These are phyloP conservation scores for Rhizoctonia solani DNA, from an alignment of 1,284 basidiomycete species.

Conservation along the genomic window DNA sequence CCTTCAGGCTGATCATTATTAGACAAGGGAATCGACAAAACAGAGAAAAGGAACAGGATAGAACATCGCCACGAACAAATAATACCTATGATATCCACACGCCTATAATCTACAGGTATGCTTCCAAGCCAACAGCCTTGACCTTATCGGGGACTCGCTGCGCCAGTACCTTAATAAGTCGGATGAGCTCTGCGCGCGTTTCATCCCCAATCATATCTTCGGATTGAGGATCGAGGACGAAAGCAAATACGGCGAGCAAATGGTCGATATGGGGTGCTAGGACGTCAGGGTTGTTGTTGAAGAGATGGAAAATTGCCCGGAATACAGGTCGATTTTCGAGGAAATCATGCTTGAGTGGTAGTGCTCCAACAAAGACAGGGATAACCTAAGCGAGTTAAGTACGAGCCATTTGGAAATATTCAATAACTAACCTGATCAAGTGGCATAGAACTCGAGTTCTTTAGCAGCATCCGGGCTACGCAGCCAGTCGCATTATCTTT, in stretches of 20 bases:
- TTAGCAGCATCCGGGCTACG: constrained; percentile 84
- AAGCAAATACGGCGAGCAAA: constrained; percentile 80
- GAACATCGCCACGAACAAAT: background rate
- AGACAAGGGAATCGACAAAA: background rate
- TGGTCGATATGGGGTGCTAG: constrained; percentile 81
- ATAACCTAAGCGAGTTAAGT: constrained; percentile 58
- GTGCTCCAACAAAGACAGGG: constrained; percentile 77
- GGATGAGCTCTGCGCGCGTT: constrained; percentile 72
- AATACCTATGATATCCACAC: background rate
- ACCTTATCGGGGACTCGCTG: constrained; percentile 73
- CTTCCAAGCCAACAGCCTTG: constrained; percentile 67
- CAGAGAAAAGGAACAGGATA: background rate
- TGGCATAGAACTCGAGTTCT: constrained; percentile 81
- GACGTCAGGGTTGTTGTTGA: constrained; percentile 72
- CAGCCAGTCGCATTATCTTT: constrained; percentile 96
- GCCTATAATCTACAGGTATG: constrained; percentile 14
- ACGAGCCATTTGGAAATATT: background rate
- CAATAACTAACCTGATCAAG: constrained; percentile 64
- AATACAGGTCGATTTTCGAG: constrained; percentile 91
- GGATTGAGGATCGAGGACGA: constrained; percentile 76
- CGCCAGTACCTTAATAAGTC: constrained; percentile 77
- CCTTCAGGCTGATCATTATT: background rate
- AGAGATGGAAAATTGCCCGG: constrained; percentile 86
- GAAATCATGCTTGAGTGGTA: constrained; percentile 88
- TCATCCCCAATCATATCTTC: constrained; percentile 80